Percentiles rank a stretch among this genome's conserved stretches.
Evolutionary conservation across 768 basidiomycete species (phyloP).

Genomic region (Mycena chlorophos): DNA sequence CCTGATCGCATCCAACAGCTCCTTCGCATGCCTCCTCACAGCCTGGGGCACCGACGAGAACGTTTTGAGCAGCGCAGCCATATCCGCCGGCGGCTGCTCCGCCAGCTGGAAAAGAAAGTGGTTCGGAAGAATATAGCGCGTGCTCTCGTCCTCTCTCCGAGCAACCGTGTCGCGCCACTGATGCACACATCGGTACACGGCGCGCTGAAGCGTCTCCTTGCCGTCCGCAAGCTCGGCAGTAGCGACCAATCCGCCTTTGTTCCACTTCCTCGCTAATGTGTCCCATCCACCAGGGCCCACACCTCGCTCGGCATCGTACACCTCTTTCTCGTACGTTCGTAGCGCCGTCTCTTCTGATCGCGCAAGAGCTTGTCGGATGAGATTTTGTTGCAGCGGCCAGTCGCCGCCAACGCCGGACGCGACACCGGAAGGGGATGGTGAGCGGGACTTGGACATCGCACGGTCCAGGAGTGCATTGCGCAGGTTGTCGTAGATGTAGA

Average conservation of each 20-base stretch:
- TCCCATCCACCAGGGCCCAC: constrained; percentile 76
- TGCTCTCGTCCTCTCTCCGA: constrained; percentile 84
- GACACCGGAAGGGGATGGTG: constrained; percentile 30
- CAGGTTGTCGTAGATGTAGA: constrained; percentile 90
- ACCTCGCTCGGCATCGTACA: constrained; percentile 67
- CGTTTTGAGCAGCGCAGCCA: constrained; percentile 57
- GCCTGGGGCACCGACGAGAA: constrained; percentile 66
- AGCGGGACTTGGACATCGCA: constrained; percentile 44
- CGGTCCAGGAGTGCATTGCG: constrained; percentile 84
- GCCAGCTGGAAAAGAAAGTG: constrained; percentile 72
- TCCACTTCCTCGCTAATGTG: constrained; percentile 78
- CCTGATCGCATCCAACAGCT: constrained; percentile 64
- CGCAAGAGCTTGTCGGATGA: constrained; percentile 64
- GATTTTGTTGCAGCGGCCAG: constrained; percentile 32
- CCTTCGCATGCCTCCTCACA: constrained; percentile 59
- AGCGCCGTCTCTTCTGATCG: constrained; percentile 79
- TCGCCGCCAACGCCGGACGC: constrained; percentile 21
- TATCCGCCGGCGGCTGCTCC: constrained; percentile 68
- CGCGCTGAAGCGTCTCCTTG: constrained; percentile 47
- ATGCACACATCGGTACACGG: constrained; percentile 73
- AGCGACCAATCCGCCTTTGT: constrained; percentile 56
- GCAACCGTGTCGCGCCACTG: constrained; percentile 81
- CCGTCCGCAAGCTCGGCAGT: constrained; percentile 35
- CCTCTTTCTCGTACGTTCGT: constrained; percentile 65
- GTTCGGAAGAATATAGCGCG: constrained; percentile 75